Conservation (phyloP, 306 rosid genomes). For the Lathyrus tuberosus region DNA sequence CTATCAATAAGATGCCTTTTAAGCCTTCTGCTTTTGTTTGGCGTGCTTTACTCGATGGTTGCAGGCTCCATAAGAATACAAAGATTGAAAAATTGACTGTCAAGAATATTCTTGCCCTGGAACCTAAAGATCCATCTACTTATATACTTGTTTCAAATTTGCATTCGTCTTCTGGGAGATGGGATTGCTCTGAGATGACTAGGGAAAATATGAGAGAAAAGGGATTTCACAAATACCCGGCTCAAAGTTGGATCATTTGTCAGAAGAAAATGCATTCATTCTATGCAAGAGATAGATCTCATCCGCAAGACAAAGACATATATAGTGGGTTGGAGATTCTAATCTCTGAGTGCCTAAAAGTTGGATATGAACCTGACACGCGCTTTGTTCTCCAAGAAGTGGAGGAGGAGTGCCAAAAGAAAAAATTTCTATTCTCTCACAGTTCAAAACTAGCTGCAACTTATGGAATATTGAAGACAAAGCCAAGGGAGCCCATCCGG, state of each 20-base stretch:
- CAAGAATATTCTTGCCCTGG: constrained; percentile 61
- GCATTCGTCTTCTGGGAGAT: constrained; percentile 85
- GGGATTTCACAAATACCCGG: constrained; percentile 79
- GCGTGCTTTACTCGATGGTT: constrained; percentile 86
- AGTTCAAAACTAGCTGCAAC: constrained; percentile 75
- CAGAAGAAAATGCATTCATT: constrained; percentile 70
- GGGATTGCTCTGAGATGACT: constrained; percentile 75
- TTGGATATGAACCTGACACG: constrained; percentile 80
- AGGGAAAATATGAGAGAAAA: constrained; percentile 70
- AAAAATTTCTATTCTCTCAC: constrained; percentile 70
- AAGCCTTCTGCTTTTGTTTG: constrained; percentile 65
- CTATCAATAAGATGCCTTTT: constrained; percentile 59
- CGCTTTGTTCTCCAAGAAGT: constrained; percentile 85
- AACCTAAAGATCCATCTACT: constrained; percentile 75
- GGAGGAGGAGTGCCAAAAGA: constrained; percentile 85
- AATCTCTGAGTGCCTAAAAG: constrained; percentile 73
- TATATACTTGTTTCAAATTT: constrained; percentile 80
- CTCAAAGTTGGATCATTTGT: constrained; percentile 73
- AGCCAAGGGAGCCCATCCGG: constrained; percentile 66
- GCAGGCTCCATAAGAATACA: constrained; percentile 59
- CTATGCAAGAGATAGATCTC: constrained; percentile 81
- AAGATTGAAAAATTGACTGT: constrained; percentile 59
- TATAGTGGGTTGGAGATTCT: constrained; percentile 77
- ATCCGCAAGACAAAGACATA: constrained; percentile 75
- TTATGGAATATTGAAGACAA: constrained; percentile 67